These are phyloP conservation scores for Silybum marianum DNA, from an alignment of 129 eudicot species.

Conservation along the genomic window DNA sequence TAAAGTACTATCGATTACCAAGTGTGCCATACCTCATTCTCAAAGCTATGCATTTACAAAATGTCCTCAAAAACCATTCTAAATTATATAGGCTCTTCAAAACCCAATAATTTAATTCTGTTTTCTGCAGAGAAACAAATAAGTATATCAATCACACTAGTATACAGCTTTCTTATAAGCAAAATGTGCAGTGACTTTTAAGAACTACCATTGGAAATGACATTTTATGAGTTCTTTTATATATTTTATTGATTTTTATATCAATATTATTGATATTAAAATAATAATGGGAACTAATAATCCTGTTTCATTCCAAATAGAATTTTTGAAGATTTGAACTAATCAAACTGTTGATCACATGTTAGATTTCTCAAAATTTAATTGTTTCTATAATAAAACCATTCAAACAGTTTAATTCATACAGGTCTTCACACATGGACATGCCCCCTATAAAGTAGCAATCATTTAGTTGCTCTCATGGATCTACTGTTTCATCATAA, in stretches of 20 bases:
- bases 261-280: too few species aligned
- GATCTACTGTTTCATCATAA: constrained; percentile 9
- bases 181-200: too few species aligned
- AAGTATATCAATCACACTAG: neutral
- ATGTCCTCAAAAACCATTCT: constrained; percentile 27
- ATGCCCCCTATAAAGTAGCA: constrained; percentile 21
- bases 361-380: constrained; percentile 9
- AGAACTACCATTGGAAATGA: too few species aligned
- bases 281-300: too few species aligned
- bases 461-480: constrained; percentile 2
- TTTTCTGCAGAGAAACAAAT: constrained; percentile 5
- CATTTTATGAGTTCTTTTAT: too few species aligned
- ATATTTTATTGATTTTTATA: too few species aligned
- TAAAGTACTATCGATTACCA: neutral
- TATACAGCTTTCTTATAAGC: neutral
- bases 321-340: neutral
- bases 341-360: constrained; percentile 4
- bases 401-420: neutral
- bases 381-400: constrained; percentile 17
- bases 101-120: constrained; percentile 6
- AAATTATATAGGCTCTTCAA: constrained; percentile 6
- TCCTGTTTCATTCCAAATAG: too few species aligned
- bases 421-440: constrained; percentile 24
- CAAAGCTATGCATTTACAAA: constrained; percentile 51
- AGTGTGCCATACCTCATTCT: constrained; percentile 52